A percentile compares a stretch with the other conserved stretches of the same genome.
phyloP scores from a whole-genome alignment of 192 early-diverging fungal genomes.

The Backusella circina region DNA sequence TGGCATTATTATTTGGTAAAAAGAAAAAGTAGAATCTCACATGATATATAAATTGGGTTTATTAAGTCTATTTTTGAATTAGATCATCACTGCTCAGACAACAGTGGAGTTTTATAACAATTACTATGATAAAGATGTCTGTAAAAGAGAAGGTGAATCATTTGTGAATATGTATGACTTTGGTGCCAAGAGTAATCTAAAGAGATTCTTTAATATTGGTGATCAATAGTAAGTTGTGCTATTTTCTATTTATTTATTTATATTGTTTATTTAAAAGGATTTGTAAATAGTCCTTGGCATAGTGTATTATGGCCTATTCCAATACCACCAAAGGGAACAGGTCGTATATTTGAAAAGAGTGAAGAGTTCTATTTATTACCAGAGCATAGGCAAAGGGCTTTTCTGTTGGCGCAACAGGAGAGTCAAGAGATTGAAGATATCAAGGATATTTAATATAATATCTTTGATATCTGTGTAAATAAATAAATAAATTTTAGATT shows the following conservation, averaged over 20 bases:
- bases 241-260: not conserved
- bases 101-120: constrained; percentile 64
- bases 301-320: constrained; percentile 47
- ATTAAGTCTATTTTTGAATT: too few relatives aligned
- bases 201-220: constrained; percentile 52
- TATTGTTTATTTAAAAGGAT: not conserved
- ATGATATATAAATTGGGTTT: too few relatives aligned
- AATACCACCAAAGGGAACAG: constrained; percentile 40
- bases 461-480: not conserved
- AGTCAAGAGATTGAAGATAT: constrained; percentile 30
- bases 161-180: constrained; percentile 46
- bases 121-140: constrained; percentile 43
- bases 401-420: constrained; percentile 21
- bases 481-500: not conserved
- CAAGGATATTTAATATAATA: constrained; percentile 21
- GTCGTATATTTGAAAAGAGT: constrained; percentile 29
- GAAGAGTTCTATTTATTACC: constrained; percentile 31
- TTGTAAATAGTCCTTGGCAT: constrained; percentile 43
- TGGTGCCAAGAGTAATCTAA: constrained; percentile 39
- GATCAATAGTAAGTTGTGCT: constrained; percentile 39
- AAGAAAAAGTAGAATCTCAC: not conserved
- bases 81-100: constrained; percentile 56
- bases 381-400: constrained; percentile 14
- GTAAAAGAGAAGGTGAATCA: constrained; percentile 46
- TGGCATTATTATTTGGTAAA: constrained; percentile 61